These are phyloP conservation scores for Diplodia corticola DNA, from an alignment of 2,329 filamentous ascomycete genomes.

Conservation along the genomic window DNA sequence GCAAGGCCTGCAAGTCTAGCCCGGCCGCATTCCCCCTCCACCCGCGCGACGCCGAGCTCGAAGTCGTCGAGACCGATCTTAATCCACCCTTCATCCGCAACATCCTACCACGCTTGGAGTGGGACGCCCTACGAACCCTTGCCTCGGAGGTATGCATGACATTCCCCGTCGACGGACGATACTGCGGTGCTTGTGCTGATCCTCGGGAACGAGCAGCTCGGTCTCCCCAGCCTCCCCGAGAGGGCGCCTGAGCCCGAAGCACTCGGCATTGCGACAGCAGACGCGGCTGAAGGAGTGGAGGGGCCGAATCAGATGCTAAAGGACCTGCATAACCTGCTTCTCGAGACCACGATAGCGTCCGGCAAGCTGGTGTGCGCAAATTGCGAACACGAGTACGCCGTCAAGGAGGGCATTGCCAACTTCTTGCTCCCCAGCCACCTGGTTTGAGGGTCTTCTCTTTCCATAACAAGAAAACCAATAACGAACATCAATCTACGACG, in stretches of 20 bases:
- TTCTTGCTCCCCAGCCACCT: constrained; percentile 92
- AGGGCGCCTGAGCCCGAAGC: constrained; percentile 31
- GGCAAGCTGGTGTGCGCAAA: constrained; percentile 87
- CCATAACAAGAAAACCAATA: neutral
- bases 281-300: constrained; percentile 31
- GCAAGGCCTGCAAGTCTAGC: constrained; percentile 88
- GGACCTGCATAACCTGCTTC: constrained; percentile 77
- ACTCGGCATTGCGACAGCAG: constrained; percentile 26
- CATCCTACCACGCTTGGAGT: constrained; percentile 84
- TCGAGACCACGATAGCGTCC: constrained; percentile 87
- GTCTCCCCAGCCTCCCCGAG: constrained; percentile 69
- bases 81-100: constrained; percentile 81
- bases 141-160: constrained; percentile 66
- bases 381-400: constrained; percentile 90
- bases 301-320: constrained; percentile 68
- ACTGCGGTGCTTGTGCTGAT: neutral
- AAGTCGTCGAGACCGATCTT: constrained; percentile 77
- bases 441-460: constrained; percentile 53
- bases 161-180: neutral
- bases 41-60: constrained; percentile 87
- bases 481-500: neutral
- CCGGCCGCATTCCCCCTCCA: constrained; percentile 84
- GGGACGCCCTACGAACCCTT: constrained; percentile 74
- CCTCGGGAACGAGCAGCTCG: constrained; percentile 59
- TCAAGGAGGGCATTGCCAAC: constrained; percentile 96